Evolutionary conservation across 495 filamentous ascomycete genomes (phyloP).

Genomic region (Cryomyces minteri): DNA sequence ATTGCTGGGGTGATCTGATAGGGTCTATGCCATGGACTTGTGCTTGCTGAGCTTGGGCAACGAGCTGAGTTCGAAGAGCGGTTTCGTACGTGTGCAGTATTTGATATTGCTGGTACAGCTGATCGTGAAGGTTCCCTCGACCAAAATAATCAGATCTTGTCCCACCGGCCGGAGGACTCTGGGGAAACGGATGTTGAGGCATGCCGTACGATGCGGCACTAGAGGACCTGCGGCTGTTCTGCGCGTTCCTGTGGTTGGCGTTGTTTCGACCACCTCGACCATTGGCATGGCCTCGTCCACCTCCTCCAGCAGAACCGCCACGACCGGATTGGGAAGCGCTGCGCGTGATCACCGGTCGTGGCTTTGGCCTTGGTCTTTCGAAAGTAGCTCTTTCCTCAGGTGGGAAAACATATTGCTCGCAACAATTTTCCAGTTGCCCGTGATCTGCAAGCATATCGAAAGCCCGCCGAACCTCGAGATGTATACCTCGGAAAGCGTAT

Average conservation of each 20-base stretch:
- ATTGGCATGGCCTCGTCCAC: slow-evolving; percentile 19
- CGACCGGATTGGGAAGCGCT: slow-evolving; percentile 29
- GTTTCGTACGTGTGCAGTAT: slow-evolving; percentile 47
- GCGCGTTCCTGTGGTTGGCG: slow-evolving; percentile 19
- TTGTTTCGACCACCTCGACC: slow-evolving; percentile 37
- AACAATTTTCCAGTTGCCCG: slow-evolving; percentile 59
- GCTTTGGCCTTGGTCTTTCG: slow-evolving; percentile 48
- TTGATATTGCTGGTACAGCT: slow-evolving; percentile 45
- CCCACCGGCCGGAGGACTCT: slow-evolving; percentile 13
- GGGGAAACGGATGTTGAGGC: slow-evolving; percentile 10
- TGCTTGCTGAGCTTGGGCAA: slow-evolving; percentile 16
- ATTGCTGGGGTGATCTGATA: slow-evolving; percentile 16
- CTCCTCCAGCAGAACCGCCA: slow-evolving; percentile 20
- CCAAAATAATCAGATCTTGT: slow-evolving; percentile 13
- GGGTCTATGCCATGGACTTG: slow-evolving; percentile 11
- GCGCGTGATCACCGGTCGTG: slow-evolving; percentile 38
- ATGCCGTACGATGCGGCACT: slow-evolving; percentile 18
- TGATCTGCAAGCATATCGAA: slow-evolving; percentile 56
- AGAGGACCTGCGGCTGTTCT: slow-evolving; percentile 17
- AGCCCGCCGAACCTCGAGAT: slow-evolving; percentile 73
- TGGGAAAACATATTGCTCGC: slow-evolving; percentile 70
- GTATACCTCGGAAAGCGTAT: slow-evolving; percentile 76
- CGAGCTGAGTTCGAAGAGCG: slow-evolving; percentile 31
- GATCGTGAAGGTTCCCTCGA: slow-evolving; percentile 27
- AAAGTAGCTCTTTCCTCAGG: slow-evolving; percentile 62